A percentile compares a stretch with the other conserved stretches of the same genome.
phyloP scores from a whole-genome alignment of 1,284 basidiomycete genomes.

The Uromyces viciae-fabae region DNA sequence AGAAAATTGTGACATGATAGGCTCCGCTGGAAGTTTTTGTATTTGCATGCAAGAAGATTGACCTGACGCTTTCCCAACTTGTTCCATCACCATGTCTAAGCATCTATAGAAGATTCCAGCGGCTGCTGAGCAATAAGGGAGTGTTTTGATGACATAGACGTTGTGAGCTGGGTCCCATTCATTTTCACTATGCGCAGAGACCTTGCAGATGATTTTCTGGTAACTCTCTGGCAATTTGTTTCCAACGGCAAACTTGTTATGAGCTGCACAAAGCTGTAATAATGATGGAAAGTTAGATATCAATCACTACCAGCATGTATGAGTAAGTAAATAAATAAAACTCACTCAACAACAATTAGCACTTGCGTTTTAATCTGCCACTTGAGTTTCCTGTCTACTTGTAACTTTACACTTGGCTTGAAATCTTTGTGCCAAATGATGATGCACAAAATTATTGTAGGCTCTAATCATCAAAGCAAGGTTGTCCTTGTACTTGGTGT shows the following conservation, averaged over 20 bases:
- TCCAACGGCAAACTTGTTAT: neutral
- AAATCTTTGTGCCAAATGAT: neutral
- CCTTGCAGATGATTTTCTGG: neutral
- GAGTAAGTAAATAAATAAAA: neutral
- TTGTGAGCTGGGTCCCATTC: neutral
- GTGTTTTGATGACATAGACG: neutral
- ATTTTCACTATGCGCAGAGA: slow-evolving; percentile 15
- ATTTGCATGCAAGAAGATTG: neutral
- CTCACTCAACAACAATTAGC: neutral
- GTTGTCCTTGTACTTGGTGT: neutral
- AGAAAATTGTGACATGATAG: neutral
- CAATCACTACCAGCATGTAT: neutral
- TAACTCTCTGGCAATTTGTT: neutral
- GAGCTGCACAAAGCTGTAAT: neutral
- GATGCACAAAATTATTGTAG: slow-evolving; percentile 13
- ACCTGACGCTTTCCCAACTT: neutral
- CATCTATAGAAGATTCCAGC: slow-evolving; percentile 2
- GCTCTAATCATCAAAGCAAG: neutral
- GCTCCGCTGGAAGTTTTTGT: neutral
- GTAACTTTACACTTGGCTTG: neutral
- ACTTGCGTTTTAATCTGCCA: neutral
- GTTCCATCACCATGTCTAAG: neutral
- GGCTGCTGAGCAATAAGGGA: neutral
- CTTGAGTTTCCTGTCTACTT: neutral
- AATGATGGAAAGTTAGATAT: neutral